A percentile compares a stretch with the other conserved stretches of the same genome.
Evolutionary conservation across 2,329 filamentous ascomycete genomes (phyloP).

Genomic region (Fusarium sp.): DNA sequence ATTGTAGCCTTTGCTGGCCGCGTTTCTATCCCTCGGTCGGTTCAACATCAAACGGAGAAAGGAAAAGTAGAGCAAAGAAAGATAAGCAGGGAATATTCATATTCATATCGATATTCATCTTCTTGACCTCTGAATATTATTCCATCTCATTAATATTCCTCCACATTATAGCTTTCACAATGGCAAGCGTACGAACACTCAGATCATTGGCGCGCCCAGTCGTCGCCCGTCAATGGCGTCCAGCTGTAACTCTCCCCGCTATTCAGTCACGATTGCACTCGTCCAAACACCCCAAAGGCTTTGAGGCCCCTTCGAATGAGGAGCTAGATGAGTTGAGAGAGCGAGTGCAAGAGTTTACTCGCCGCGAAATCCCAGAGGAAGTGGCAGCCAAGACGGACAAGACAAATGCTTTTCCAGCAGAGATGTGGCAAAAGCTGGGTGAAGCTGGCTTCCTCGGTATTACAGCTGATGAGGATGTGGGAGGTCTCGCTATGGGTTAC

Average conservation of each 20-base stretch:
- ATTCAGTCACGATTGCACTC: constrained; percentile 61
- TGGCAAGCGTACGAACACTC: constrained; percentile 56
- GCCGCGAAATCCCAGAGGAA: constrained; percentile 86
- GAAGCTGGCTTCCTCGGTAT: constrained; percentile 92
- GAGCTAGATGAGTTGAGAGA: constrained; percentile 86
- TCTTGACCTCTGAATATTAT: background rate
- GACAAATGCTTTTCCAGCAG: constrained; percentile 85
- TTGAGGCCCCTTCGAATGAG: constrained; percentile 73
- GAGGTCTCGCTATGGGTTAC: constrained; percentile 91
- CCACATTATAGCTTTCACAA: constrained; percentile 37
- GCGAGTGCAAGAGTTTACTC: constrained; percentile 87
- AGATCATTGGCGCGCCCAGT: constrained; percentile 52
- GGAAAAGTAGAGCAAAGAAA: background rate
- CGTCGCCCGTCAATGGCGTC: constrained; percentile 38
- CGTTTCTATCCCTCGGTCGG: constrained; percentile 33
- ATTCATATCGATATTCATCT: background rate
- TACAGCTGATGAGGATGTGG: constrained; percentile 91
- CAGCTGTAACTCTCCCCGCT: constrained; percentile 50
- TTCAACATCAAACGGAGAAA: background rate
- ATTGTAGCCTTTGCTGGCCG: constrained; percentile 38
- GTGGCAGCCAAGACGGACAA: constrained; percentile 86
- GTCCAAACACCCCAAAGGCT: constrained; percentile 70
- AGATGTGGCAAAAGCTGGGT: constrained; percentile 95
- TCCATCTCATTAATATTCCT: background rate
- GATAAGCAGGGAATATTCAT: constrained; percentile 6